phyloP scores from a whole-genome alignment of 495 filamentous ascomycete genomes.

The Aspergillus sclerotiicarbonarius region DNA sequence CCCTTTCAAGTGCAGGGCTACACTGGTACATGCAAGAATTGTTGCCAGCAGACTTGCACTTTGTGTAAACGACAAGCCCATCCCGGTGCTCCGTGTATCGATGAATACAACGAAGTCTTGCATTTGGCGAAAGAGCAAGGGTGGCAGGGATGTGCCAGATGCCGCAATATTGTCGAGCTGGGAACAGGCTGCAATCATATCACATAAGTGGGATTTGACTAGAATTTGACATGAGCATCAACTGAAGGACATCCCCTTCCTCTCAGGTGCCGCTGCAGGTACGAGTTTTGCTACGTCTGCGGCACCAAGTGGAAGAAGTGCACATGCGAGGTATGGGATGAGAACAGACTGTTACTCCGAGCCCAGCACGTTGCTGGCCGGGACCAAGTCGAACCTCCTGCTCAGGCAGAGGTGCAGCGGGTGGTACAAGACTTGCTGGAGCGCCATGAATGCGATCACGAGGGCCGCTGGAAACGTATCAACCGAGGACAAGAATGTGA shows the following conservation, averaged over 20 bases:
- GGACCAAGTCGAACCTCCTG: constrained; percentile 1
- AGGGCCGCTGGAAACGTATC: constrained; percentile 3
- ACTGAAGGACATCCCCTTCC: not conserved
- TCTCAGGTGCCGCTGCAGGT: constrained; percentile 14
- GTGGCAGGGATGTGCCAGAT: constrained; percentile 31
- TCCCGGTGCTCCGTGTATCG: constrained; percentile 19
- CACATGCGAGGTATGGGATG: constrained; percentile 40
- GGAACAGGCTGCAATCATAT: constrained; percentile 26
- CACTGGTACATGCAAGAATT: constrained; percentile 25
- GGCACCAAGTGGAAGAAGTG: constrained; percentile 48
- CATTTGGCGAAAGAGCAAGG: constrained; percentile 19
- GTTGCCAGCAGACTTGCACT: constrained; percentile 27
- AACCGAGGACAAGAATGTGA: constrained; percentile 7
- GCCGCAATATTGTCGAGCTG: constrained; percentile 26
- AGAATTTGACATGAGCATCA: constrained; percentile 2
- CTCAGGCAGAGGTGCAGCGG: constrained; percentile 5
- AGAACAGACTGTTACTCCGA: constrained; percentile 28
- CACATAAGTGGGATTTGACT: constrained; percentile 15
- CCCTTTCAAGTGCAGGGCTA: constrained; percentile 6
- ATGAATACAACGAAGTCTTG: constrained; percentile 18
- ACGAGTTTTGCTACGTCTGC: constrained; percentile 27
- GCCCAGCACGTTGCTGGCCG: constrained; percentile 16
- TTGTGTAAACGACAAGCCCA: constrained; percentile 34
- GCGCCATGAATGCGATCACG: constrained; percentile 1
- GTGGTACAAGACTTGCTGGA: not conserved